Evolutionary conservation across 257 asterid genomes (phyloP).

Genomic region (Fraxinus anomala): DNA sequence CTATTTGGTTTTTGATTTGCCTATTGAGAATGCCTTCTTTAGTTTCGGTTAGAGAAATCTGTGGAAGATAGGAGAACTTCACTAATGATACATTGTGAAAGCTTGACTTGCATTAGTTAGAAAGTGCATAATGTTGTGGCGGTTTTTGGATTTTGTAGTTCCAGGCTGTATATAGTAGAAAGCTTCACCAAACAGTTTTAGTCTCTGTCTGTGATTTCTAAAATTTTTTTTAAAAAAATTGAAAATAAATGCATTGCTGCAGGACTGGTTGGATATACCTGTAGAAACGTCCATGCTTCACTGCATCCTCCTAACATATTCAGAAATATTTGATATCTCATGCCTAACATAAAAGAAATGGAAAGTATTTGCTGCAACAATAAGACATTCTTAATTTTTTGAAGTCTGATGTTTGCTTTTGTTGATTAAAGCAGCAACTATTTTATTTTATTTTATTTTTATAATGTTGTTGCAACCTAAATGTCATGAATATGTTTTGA

Average conservation of each 20-base stretch:
- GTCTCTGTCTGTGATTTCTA: not conserved
- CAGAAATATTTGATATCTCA: not conserved
- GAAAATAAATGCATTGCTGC: no score
- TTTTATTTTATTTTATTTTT: not conserved
- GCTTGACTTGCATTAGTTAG: not conserved
- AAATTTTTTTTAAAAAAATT: no score
- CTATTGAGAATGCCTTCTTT: not conserved
- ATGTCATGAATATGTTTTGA: constrained; percentile 26
- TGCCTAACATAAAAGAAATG: not conserved
- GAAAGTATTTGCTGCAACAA: not conserved
- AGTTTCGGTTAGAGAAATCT: not conserved
- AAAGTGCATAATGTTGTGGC: not conserved
- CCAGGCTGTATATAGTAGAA: not conserved
- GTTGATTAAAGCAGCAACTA: not conserved
- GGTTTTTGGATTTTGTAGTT: not conserved
- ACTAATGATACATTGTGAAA: not conserved
- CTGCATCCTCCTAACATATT: not conserved
- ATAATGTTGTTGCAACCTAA: constrained; percentile 5
- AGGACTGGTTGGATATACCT: not conserved
- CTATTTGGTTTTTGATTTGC: not conserved
- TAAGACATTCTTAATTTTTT: not conserved
- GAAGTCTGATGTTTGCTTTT: not conserved
- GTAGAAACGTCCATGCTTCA: not conserved
- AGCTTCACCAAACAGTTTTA: not conserved
- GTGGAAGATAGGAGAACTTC: not conserved